Percentiles rank a stretch among this genome's conserved stretches.
These are phyloP conservation scores for Daldinia decipiens DNA, from an alignment of 495 filamentous ascomycete species.

Conservation along the genomic window DNA sequence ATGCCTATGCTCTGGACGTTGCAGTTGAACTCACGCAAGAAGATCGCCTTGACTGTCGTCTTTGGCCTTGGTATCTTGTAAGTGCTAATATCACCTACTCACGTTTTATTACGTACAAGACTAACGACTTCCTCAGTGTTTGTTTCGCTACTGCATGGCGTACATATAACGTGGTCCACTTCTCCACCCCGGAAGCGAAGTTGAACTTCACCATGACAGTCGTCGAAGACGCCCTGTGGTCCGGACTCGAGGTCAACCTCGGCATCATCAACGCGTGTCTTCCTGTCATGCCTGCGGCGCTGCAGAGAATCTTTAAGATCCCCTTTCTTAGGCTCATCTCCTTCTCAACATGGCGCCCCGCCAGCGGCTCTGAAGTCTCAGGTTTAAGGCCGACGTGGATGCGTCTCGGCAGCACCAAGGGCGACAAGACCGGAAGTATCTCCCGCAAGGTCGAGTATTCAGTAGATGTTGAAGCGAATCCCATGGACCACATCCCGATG, in stretches of 20 bases:
- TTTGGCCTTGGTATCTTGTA: background rate
- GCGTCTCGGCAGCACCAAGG: background rate
- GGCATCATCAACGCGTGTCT: slow-evolving; percentile 12
- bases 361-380: background rate
- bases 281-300: background rate
- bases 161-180: background rate
- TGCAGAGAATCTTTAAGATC: slow-evolving; percentile 1
- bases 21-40: slow-evolving; percentile 2
- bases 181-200: background rate
- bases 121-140: background rate
- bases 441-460: slow-evolving; percentile 1
- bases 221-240: slow-evolving; percentile 13
- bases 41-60: background rate
- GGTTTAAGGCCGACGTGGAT: background rate
- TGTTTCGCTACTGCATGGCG: background rate
- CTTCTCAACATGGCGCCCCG: background rate
- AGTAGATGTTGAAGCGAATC: background rate
- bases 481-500: background rate
- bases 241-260: slow-evolving; percentile 12
- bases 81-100: background rate
- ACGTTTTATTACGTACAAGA: background rate
- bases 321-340: background rate
- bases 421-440: background rate
- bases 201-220: slow-evolving; percentile 9
- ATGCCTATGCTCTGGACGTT: background rate